Evolutionary conservation across 2,329 filamentous ascomycete genomes (phyloP), one percentile per base, ranked within the genome.

Genomic region (Exophiala viscosa): DNA sequence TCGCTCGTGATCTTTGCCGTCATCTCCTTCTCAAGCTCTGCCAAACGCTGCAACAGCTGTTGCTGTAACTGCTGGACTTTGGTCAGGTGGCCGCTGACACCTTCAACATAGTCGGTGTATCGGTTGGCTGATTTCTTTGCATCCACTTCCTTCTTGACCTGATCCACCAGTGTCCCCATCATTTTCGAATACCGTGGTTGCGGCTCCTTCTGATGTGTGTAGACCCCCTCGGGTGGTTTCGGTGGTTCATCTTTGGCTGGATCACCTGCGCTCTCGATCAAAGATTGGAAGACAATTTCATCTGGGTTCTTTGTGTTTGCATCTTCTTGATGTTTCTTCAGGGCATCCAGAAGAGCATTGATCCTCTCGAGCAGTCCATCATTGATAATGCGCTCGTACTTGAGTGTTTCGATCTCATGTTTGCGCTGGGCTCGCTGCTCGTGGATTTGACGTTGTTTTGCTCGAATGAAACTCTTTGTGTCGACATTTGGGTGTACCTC

Each of bases 401-500:
- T 92, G 62, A 93, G 80, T 5, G 90, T 93, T 64, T 88, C 85
- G 69, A 99, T 97, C 66, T 95, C 86, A 64, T 88, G 84, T 68
- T 87, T 89, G 52, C 93, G 86, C 65, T 95, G 87, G 62, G 85
- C 79, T 50, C 93, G 86, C 69, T 96, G 87, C 67, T 91, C 84
- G 71, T 99, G 93, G 65, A 99, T 99, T 74, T 99, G 91, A 64
- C 85, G 87, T 76, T 97, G 93, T 75, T 99, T 99, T 60, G 93
- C 95, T 61, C 92, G 89, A 70, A 99, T 99, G 73, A 99, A 99
- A 56, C 92, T 97, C 46, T 87, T 84, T 73, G 99, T 99, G 76
- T 99, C 93, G 69, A 99, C 93, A 69, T 99, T 99, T 55, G 93
- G 93, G 72, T 99, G 93, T 46, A 97, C 93, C 75, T 99, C 93